Conservation (phyloP, 192 early-diverging fungal species). For the Podila epigama region DNA sequence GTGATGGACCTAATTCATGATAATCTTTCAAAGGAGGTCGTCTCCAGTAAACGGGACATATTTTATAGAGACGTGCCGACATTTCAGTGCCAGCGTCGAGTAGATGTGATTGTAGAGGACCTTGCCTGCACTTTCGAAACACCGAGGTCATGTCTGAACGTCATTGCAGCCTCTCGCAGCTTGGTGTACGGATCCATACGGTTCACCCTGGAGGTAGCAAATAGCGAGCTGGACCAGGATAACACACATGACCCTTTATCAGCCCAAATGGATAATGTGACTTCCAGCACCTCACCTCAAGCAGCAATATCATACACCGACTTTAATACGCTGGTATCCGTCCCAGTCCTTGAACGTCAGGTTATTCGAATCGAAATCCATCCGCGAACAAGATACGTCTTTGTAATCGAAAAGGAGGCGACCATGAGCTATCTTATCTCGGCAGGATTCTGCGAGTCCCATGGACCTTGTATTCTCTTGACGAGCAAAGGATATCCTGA, state of each 20-base stretch:
- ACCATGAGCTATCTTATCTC: slow-evolving; percentile 20
- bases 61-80: slow-evolving; percentile 27
- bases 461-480: slow-evolving; percentile 37
- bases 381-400: slow-evolving; percentile 14
- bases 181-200: slow-evolving; percentile 26
- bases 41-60: slow-evolving; percentile 28
- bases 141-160: slow-evolving; percentile 29
- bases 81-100: slow-evolving; percentile 18
- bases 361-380: slow-evolving; percentile 36
- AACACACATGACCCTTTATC: not conserved
- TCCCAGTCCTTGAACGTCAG: slow-evolving; percentile 15
- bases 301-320: slow-evolving; percentile 1
- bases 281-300: not conserved
- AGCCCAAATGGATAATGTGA: not conserved
- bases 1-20: slow-evolving; percentile 16
- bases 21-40: not conserved
- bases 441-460: slow-evolving; percentile 17
- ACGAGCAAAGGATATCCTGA: slow-evolving; percentile 46
- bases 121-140: slow-evolving; percentile 25
- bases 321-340: slow-evolving; percentile 23
- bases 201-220: not conserved
- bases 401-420: slow-evolving; percentile 43
- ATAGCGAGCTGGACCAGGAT: no score
- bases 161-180: slow-evolving; percentile 26
- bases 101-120: slow-evolving; percentile 34